Evolutionary conservation across 768 basidiomycete genomes (phyloP).

Genomic region (Rhodotorula babjevae): DNA sequence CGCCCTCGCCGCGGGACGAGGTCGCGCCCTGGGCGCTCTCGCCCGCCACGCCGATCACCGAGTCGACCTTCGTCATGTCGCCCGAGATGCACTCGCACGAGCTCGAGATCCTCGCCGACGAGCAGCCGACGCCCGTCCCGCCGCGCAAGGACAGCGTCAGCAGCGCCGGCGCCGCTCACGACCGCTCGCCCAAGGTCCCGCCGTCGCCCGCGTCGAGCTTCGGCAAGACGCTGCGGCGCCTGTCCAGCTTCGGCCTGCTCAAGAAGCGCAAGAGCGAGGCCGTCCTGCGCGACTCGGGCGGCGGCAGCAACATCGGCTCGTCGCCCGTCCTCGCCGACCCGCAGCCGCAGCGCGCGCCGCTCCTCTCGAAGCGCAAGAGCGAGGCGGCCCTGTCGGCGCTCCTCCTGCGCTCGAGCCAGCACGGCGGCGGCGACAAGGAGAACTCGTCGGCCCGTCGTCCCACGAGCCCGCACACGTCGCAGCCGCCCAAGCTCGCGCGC

Average conservation of each 20-base stretch:
- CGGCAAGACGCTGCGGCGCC: slow-evolving; percentile 12
- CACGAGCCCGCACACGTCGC: neutral
- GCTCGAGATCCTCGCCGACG: neutral
- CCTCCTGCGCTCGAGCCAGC: slow-evolving; percentile 1
- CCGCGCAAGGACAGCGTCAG: neutral
- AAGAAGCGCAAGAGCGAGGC: slow-evolving; percentile 25
- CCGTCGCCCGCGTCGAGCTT: neutral
- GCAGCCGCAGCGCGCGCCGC: neutral
- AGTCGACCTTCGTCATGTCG: neutral
- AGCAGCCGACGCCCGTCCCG: neutral
- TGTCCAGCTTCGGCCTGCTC: slow-evolving; percentile 23
- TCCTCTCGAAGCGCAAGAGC: slow-evolving; percentile 23
- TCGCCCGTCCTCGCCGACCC: neutral
- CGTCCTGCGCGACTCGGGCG: neutral
- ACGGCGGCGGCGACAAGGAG: slow-evolving; percentile 3
- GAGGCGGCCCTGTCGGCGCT: slow-evolving; percentile 14
- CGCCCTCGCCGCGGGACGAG: neutral
- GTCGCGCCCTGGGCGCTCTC: neutral
- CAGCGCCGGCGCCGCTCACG: neutral
- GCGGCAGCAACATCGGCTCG: neutral
- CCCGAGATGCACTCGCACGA: neutral
- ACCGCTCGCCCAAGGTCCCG: neutral
- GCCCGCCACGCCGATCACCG: neutral
- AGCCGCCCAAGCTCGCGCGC: neutral
- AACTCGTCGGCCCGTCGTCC: neutral